phyloP scores from a whole-genome alignment of 1,139 yeast species.

The Candida mesenterica region DNA sequence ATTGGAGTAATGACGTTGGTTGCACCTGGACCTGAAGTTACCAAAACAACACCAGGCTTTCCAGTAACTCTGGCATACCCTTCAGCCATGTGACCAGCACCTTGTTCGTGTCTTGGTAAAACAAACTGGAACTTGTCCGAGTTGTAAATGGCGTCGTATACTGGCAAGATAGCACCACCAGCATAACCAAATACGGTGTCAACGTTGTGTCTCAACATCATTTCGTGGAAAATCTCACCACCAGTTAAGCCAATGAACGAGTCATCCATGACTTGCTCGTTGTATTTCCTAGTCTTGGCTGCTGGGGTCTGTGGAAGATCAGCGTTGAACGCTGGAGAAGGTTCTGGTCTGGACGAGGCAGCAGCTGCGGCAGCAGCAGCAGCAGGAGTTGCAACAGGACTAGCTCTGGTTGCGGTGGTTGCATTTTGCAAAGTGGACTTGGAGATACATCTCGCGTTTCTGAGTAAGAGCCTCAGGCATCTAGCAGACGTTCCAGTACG shows the following conservation, averaged over 20 bases:
- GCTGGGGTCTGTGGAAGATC: slow-evolving; percentile 19
- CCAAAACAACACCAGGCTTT: slow-evolving; percentile 97
- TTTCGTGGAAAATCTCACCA: slow-evolving; percentile 96
- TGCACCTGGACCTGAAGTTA: slow-evolving; percentile 98
- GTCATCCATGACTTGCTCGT: slow-evolving; percentile 56
- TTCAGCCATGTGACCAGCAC: slow-evolving; percentile 99
- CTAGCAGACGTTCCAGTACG: slow-evolving; percentile 7
- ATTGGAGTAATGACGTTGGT: slow-evolving; percentile 95
- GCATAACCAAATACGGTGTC: slow-evolving; percentile 95
- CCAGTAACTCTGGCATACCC: slow-evolving; percentile 96
- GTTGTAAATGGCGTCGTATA: slow-evolving; percentile 93
- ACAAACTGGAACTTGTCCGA: slow-evolving; percentile 86
- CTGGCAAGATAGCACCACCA: slow-evolving; percentile 98
- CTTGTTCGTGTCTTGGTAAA: slow-evolving; percentile 96
- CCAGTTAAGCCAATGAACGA: slow-evolving; percentile 93
- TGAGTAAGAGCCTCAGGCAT: slow-evolving; percentile 9
- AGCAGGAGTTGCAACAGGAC: slow-evolving; percentile 14
- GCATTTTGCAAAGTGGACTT: slow-evolving; percentile 35
- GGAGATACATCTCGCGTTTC: slow-evolving; percentile 28
- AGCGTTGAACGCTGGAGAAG: slow-evolving; percentile 25
- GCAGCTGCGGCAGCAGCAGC: slow-evolving; percentile 14
- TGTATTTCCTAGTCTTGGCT: slow-evolving; percentile 6
- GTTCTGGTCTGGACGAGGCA: slow-evolving; percentile 25
- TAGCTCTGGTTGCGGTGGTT: slow-evolving; percentile 24
- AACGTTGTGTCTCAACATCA: slow-evolving; percentile 95